These are phyloP conservation scores for Trichoderma sp. DNA, from an alignment of 2,329 filamentous ascomycete species.

Conservation along the genomic window DNA sequence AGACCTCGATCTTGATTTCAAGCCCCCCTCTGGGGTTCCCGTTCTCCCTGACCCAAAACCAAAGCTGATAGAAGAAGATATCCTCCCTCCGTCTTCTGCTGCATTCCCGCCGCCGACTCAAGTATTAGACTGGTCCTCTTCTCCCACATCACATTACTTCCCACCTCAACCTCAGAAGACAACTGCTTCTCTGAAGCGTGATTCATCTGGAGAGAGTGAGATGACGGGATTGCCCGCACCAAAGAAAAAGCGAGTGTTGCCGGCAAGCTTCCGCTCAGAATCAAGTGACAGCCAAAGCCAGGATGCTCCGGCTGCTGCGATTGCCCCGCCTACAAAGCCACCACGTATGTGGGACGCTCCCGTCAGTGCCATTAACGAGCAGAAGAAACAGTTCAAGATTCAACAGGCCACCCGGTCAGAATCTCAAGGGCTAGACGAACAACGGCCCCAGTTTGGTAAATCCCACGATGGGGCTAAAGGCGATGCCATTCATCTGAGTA, in stretches of 20 bases:
- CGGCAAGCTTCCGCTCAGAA: constrained; percentile 42
- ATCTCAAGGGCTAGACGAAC: constrained; percentile 26
- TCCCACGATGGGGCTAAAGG: constrained; percentile 39
- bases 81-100: constrained; percentile 27
- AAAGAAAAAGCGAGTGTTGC: constrained; percentile 58
- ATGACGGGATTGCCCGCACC: constrained; percentile 26
- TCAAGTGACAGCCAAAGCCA: constrained; percentile 29
- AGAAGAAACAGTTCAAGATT: constrained; percentile 70
- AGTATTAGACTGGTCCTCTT: constrained; percentile 70
- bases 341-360: constrained; percentile 67
- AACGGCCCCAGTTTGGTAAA: constrained; percentile 24
- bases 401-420: constrained; percentile 41
- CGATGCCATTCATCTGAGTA: constrained; percentile 67
- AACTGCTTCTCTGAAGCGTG: constrained; percentile 41
- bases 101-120: constrained; percentile 30
- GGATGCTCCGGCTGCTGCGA: background rate
- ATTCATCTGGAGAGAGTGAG: constrained; percentile 36
- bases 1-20: constrained; percentile 67
- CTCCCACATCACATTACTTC: constrained; percentile 50
- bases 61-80: constrained; percentile 28
- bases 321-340: constrained; percentile 35
- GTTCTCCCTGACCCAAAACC: constrained; percentile 30
- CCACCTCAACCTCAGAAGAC: constrained; percentile 37
- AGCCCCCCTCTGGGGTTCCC: constrained; percentile 56
- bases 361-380: constrained; percentile 71